Percentiles rank a stretch among this genome's conserved stretches.
phyloP scores from a whole-genome alignment of 495 filamentous ascomycete genomes.

The Apiosordaria backusii region DNA sequence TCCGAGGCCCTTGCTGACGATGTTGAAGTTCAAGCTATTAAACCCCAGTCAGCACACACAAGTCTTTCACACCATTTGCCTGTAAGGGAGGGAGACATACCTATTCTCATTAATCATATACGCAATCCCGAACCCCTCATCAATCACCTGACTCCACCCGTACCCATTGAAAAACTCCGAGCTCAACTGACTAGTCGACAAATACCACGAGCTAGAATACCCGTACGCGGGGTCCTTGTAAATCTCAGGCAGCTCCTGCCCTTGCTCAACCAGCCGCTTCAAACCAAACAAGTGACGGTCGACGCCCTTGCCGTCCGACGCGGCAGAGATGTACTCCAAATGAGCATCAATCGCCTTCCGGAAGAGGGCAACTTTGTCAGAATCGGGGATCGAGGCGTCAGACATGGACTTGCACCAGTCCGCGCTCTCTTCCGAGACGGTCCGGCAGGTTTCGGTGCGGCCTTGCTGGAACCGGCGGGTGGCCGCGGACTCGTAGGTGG shows the following conservation, averaged over 20 bases:
- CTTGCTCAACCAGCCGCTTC: slow-evolving; percentile 82
- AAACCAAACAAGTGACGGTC: slow-evolving; percentile 96
- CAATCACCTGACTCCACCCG: slow-evolving; percentile 98
- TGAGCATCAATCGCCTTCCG: slow-evolving; percentile 77
- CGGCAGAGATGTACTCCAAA: slow-evolving; percentile 83
- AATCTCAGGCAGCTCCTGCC: slow-evolving; percentile 75
- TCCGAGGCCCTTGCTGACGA: slow-evolving; percentile 89
- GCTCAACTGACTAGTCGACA: slow-evolving; percentile 78
- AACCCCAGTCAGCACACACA: slow-evolving; percentile 8
- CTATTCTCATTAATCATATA: slow-evolving; percentile 99
- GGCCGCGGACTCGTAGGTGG: slow-evolving; percentile 96
- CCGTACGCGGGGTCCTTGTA: slow-evolving; percentile 82
- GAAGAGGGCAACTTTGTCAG: slow-evolving; percentile 69
- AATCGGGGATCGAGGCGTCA: slow-evolving; percentile 56
- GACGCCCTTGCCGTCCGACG: slow-evolving; percentile 87
- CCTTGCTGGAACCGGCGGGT: slow-evolving; percentile 94
- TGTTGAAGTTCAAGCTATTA: slow-evolving; percentile 90
- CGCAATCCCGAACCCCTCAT: slow-evolving; percentile 93
- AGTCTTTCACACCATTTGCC: background rate
- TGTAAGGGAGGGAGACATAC: slow-evolving; percentile 31
- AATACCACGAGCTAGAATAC: slow-evolving; percentile 86
- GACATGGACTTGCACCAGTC: slow-evolving; percentile 87
- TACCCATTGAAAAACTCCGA: slow-evolving; percentile 99
- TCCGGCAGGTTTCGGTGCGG: slow-evolving; percentile 92
- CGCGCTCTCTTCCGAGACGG: slow-evolving; percentile 85